These are phyloP conservation scores for Kluyveromyces dobzhanskii DNA, from an alignment of 805 yeast species.

Conservation along the genomic window DNA sequence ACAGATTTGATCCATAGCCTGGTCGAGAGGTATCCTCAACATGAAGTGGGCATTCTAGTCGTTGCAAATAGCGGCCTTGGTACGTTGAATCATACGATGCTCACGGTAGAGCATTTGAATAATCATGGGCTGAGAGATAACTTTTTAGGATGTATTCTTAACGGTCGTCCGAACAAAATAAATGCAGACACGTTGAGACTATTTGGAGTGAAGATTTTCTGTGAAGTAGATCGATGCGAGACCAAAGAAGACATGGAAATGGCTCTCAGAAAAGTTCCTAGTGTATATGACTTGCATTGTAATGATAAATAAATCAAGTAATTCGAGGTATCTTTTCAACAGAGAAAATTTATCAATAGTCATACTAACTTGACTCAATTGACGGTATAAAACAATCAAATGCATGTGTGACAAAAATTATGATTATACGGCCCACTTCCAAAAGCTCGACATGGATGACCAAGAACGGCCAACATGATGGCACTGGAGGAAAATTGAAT, in stretches of 20 bases:
- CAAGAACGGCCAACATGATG: too few species aligned
- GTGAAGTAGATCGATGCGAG: conserved; percentile 30
- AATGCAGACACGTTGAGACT: conserved; percentile 14
- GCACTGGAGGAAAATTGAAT: too few species aligned
- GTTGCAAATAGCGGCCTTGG: conserved; percentile 27
- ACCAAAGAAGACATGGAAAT: conserved; percentile 5
- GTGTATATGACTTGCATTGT: too few species aligned
- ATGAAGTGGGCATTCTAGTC: conserved; percentile 14
- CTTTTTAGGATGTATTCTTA: conserved; percentile 19
- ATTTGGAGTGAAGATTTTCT: conserved; percentile 18
- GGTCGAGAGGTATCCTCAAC: not conserved
- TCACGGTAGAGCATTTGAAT: conserved; percentile 20
- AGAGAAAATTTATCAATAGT: too few species aligned
- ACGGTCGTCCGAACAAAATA: conserved; percentile 18
- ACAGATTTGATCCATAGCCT: conserved; percentile 16
- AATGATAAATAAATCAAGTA: too few species aligned
- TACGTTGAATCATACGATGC: conserved; percentile 25
- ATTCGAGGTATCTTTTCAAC: too few species aligned
- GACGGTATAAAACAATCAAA: too few species aligned
- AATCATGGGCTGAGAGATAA: conserved; percentile 12
- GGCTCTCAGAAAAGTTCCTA: conserved; percentile 6
- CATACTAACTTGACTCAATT: too few species aligned
- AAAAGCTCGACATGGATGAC: too few species aligned
- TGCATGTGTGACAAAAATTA: too few species aligned
- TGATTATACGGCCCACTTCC: too few species aligned